These are phyloP conservation scores for Lachnellula subtilissima DNA, from an alignment of 2,329 filamentous ascomycete species.

Conservation along the genomic window DNA sequence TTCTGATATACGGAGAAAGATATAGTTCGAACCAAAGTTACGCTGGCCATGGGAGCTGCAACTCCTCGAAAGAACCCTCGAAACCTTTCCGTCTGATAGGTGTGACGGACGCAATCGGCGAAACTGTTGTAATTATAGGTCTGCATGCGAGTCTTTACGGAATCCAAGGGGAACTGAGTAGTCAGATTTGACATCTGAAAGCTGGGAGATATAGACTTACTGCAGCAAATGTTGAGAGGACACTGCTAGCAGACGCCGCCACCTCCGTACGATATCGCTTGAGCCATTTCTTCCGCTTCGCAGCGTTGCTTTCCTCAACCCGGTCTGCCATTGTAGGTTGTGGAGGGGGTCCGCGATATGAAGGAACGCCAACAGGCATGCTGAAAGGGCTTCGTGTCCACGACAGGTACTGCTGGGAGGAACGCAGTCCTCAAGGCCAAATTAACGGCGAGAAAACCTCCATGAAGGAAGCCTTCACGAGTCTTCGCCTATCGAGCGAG, in stretches of 20 bases:
- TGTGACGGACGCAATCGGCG: conserved; percentile 67
- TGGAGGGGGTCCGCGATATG: not conserved
- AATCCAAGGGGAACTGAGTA: conserved; percentile 69
- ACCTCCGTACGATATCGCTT: conserved; percentile 79
- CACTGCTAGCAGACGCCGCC: conserved; percentile 69
- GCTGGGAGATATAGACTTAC: conserved; percentile 34
- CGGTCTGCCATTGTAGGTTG: conserved; percentile 3
- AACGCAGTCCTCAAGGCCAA: conserved; percentile 15
- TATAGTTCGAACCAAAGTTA: conserved; percentile 71
- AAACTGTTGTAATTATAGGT: conserved; percentile 75
- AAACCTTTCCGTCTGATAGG: conserved; percentile 68
- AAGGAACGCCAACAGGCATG: conserved; percentile 3
- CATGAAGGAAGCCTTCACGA: conserved; percentile 7
- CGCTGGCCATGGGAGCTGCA: conserved; percentile 72
- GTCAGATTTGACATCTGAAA: conserved; percentile 10
- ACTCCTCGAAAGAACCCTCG: conserved; percentile 80
- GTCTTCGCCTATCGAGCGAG: not conserved
- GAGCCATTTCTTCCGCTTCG: conserved; percentile 50
- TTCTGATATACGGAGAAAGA: conserved; percentile 77
- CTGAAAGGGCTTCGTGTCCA: conserved; percentile 1
- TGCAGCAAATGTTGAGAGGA: conserved; percentile 73
- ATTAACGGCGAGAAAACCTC: conserved; percentile 10
- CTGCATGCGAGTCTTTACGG: conserved; percentile 87
- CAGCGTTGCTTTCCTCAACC: conserved; percentile 9
- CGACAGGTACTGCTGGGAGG: conserved; percentile 9